Evolutionary conservation across 2,329 filamentous ascomycete genomes (phyloP).

Genomic region (Stachybotrys elegans): DNA sequence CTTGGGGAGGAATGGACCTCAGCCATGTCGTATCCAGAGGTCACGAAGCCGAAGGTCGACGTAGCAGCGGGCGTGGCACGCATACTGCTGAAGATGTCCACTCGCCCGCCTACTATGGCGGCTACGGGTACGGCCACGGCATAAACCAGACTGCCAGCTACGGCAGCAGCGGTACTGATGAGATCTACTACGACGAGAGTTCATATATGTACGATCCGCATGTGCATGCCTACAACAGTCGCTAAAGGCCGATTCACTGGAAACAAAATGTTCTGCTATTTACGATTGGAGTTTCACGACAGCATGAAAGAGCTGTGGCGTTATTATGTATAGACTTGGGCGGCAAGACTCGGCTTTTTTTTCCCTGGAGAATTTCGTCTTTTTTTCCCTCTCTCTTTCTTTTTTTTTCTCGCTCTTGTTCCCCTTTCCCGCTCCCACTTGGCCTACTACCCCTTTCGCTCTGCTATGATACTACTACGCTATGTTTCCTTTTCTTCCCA

Average conservation of each 20-base stretch:
- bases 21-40: slow-evolving; percentile 46
- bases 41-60: slow-evolving; percentile 42
- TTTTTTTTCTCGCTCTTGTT: background rate
- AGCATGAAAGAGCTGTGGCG: too few species aligned
- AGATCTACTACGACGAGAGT: slow-evolving; percentile 24
- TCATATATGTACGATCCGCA: slow-evolving; percentile 21
- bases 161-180: slow-evolving; percentile 26
- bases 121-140: slow-evolving; percentile 16
- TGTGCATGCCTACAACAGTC: slow-evolving; percentile 10
- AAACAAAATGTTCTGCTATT: too few species aligned
- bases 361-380: too few species aligned
- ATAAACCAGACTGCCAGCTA: slow-evolving; percentile 24
- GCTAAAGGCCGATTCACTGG: background rate
- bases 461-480: too few species aligned
- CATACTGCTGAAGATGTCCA: slow-evolving; percentile 29
- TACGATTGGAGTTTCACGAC: too few species aligned
- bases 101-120: slow-evolving; percentile 19
- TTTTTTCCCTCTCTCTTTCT: background rate
- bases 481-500: too few species aligned
- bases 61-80: slow-evolving; percentile 34
- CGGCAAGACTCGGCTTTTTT: too few species aligned
- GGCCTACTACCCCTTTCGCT: too few species aligned
- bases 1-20: slow-evolving; percentile 67
- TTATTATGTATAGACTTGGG: too few species aligned
- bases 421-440: too few species aligned